Evolutionary conservation across 257 asterid species (phyloP), one percentile per base, ranked within the genome.

Genomic region (Jaltomata sinuosa): DNA sequence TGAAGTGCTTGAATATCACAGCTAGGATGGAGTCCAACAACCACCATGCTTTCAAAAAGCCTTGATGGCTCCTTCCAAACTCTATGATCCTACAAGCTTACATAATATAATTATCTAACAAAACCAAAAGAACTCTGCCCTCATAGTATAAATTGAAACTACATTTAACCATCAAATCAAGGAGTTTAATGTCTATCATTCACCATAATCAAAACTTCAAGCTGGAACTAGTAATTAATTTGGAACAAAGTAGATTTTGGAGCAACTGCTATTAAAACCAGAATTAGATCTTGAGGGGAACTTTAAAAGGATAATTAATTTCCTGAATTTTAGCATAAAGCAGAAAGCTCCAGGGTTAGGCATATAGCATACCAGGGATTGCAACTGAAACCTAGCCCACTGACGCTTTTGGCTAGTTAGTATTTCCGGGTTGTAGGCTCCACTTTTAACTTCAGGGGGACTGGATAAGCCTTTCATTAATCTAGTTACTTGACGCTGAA

Each of bases 351-450:
- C 27, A 77, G 62, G 62, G 5, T 49, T 27, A 31, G 45, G 40
- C 42, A 49, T 16, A 90, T 86, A 83, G 61, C 94, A 38, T 90
- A 97, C 99, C 97, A 94, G 92, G 86, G 93, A 90, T 89, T 95
- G 99, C 92, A 92, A 84, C 86, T 97, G 99, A 89, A 94, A 91
- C 92, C 88, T 93, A 79, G 99, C 97, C 99, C 99, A 97, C 90
- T 97, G 99, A 45, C 99, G 98, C 84, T 97, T 97, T 88, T 92
- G 99, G 91, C 98, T 97, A 45, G 99, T 97, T 42, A 97, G 91
- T 64, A 95, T 85, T 91, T 97, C 99, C 22, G 99, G 99, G 89
- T 97, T 97, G 92, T 95, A 97, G 42, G 88, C 85, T 76, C 98
- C 93, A 71, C 89, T 87, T 89, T 91, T 94, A 83, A 89, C 92